Evolutionary conservation across 202 grass and related monocot genomes (phyloP), one percentile per base, ranked within the genome.

Genomic region (Panicum hallii): DNA sequence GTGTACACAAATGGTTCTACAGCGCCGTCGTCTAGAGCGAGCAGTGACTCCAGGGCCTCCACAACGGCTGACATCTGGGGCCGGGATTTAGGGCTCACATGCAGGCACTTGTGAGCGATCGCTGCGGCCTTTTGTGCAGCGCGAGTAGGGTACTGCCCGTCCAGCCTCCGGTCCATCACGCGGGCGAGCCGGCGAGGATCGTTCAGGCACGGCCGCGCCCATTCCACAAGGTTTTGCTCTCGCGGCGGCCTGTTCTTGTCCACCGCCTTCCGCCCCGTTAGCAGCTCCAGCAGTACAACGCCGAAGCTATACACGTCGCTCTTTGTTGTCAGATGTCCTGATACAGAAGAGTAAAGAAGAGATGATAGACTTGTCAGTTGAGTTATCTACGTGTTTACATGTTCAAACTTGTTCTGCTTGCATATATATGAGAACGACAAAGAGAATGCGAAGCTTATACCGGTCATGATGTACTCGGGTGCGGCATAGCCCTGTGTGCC

Each of bases 301-400:
- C 93, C 90, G 1, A 83, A 94, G 40, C 93, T 90, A 6, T 94
- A 94, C 4, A 95, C 88, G 6, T 95, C 93, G 0, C 88, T 91
- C 67, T 92, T 92, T 0, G 80, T 80, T 0, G 90, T 95, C 1
- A 95, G 54, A 83, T 95, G 93, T 7, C 93, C 93, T 94, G 4
- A 74, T 1, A 15, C 44, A 28, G 36, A 80, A 46, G 13, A 68
- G 8, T 36, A 40, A 36, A 66, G 9, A 34, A 55, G 13, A 41
- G 15, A 41, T 5, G 32, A 32, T 52, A 20, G 11, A 36, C 13
- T 2, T 5, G 10, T n/a, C 5, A 8, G 7, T 47, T 26, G 19
- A 57, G 7, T 57, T 20, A 22, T 20, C 1, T n/a, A 2, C 10
- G 1, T 67, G 6, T 38, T 26, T 26, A 22, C 0, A 13, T 63